phyloP scores from a whole-genome alignment of 2,329 filamentous ascomycete genomes.

The Cercospora canescens region DNA sequence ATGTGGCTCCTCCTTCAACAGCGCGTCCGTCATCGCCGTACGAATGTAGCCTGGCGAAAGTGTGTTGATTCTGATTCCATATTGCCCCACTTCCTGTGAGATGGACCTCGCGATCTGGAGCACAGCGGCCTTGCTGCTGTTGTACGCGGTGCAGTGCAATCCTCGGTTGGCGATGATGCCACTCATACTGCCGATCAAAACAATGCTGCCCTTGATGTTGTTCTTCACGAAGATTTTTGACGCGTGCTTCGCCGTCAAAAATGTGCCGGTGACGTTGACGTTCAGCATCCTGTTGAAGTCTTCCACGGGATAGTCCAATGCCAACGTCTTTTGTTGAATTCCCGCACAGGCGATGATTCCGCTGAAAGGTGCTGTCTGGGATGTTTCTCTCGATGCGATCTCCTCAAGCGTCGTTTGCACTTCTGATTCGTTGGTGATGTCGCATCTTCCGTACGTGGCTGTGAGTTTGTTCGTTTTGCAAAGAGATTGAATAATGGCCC shows the following conservation, averaged over 20 bases:
- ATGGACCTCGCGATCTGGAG: constrained; percentile 54
- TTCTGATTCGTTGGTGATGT: constrained; percentile 68
- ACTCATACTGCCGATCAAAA: constrained; percentile 42
- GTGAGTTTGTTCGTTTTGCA: constrained; percentile 60
- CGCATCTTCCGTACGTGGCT: constrained; percentile 71
- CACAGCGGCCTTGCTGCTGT: constrained; percentile 57
- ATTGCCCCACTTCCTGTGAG: constrained; percentile 54
- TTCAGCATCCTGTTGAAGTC: constrained; percentile 40
- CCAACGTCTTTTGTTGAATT: constrained; percentile 31
- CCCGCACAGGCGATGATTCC: constrained; percentile 32
- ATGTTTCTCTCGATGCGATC: constrained; percentile 66
- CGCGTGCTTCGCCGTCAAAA: constrained; percentile 37
- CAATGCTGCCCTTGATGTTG: constrained; percentile 37
- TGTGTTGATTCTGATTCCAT: constrained; percentile 37
- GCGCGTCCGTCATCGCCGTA: constrained; percentile 39
- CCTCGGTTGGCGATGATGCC: constrained; percentile 44
- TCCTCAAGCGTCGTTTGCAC: constrained; percentile 53
- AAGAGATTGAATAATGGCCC: constrained; percentile 60
- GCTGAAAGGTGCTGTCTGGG: constrained; percentile 65
- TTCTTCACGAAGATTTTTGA: constrained; percentile 36
- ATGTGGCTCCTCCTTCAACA: constrained; percentile 47
- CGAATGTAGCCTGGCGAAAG: constrained; percentile 38
- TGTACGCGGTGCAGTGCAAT: constrained; percentile 51
- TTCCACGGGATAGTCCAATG: constrained; percentile 35
- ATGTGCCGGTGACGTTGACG: constrained; percentile 41